Conservation (phyloP, 1,284 basidiomycete species). For the Moesziomyces sp. region DNA sequence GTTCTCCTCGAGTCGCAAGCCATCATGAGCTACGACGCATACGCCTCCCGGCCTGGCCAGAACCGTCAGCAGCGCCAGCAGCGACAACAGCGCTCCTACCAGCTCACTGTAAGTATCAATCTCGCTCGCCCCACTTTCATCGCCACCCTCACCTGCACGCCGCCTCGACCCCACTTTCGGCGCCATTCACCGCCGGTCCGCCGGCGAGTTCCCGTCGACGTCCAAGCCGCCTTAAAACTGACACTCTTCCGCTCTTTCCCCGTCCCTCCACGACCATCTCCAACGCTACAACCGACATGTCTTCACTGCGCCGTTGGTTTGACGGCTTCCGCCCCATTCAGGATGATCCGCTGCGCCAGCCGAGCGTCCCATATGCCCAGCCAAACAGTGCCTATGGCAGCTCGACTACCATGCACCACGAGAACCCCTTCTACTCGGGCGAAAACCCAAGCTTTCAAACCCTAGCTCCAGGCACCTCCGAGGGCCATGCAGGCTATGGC, state of each 20-base stretch:
- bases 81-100: conserved; percentile 26
- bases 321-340: conserved; percentile 24
- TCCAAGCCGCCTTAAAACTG: too few relatives aligned
- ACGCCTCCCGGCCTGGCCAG: conserved; percentile 17
- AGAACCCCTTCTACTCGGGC: conserved; percentile 43
- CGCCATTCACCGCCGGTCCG: too few relatives aligned
- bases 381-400: conserved; percentile 9
- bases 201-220: too few relatives aligned
- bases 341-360: conserved; percentile 40
- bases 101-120: conserved; percentile 28
- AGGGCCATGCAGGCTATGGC: conserved; percentile 27
- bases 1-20: neutral
- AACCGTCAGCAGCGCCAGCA: conserved; percentile 29
- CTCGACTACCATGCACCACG: conserved; percentile 26
- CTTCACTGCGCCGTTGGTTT: conserved; percentile 26
- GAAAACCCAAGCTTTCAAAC: conserved; percentile 46
- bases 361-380: conserved; percentile 16
- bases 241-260: neutral
- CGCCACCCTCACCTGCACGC: too few relatives aligned
- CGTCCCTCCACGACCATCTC: neutral
- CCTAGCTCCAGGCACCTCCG: conserved; percentile 26
- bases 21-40: conserved; percentile 38
- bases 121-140: neutral
- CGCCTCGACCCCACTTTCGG: too few relatives aligned
- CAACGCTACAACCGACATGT: conserved; percentile 8